Conservation (phyloP, 1,139 yeast species). For the Hemisphaericaspora xylanilytica region DNA sequence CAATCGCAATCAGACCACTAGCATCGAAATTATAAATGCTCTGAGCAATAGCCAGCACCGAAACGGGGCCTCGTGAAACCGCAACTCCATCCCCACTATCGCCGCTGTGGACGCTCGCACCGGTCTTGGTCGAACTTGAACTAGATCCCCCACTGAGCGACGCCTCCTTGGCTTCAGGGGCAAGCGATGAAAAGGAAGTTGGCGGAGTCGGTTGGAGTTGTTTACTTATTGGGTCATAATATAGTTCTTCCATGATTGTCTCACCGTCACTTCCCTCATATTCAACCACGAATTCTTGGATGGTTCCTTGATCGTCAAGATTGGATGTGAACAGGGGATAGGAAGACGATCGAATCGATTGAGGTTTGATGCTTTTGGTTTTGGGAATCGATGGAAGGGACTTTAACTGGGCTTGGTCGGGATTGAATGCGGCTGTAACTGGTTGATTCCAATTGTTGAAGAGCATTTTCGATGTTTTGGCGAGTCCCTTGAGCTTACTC, state of each 20-base stretch:
- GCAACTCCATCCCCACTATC: neutral
- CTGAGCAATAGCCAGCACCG: neutral
- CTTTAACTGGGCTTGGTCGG: neutral
- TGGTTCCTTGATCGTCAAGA: slow-evolving; percentile 6
- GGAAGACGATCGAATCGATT: neutral
- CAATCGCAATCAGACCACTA: slow-evolving; percentile 19
- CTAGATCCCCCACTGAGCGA: neutral
- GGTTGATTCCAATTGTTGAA: slow-evolving; percentile 38
- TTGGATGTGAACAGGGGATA: neutral
- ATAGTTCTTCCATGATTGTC: slow-evolving; percentile 27
- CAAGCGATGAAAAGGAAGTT: slow-evolving; percentile 26
- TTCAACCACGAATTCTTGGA: slow-evolving; percentile 33
- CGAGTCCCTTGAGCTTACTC: slow-evolving; percentile 19
- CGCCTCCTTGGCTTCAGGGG: slow-evolving; percentile 3
- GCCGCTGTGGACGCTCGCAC: neutral
- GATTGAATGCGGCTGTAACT: slow-evolving; percentile 17
- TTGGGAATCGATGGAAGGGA: slow-evolving; percentile 1
- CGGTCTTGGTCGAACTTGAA: neutral
- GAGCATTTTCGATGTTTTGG: slow-evolving; percentile 22
- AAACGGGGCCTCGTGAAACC: neutral
- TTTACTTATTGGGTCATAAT: slow-evolving; percentile 33
- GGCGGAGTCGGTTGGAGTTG: slow-evolving; percentile 36
- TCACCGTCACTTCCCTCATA: slow-evolving; percentile 28
- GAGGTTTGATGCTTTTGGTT: neutral
- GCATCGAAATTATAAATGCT: slow-evolving; percentile 6